Base-by-base conservation (phyloP, 2,329 filamentous ascomycete genomes). In the Botrytis paeoniae region DNA sequence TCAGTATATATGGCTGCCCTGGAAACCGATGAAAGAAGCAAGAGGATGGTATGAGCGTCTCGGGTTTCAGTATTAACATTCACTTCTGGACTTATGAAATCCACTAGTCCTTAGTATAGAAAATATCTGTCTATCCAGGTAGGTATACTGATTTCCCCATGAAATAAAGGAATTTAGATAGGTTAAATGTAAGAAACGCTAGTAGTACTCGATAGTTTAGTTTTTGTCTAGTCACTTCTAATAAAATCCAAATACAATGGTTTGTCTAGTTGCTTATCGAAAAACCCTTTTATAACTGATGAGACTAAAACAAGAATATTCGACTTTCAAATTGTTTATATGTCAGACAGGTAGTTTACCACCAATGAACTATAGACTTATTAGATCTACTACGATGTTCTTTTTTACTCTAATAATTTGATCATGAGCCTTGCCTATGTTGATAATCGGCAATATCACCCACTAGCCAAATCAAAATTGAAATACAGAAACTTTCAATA, bases 121-220 rank as follows among this genome's bases (percentile, higher is more conserved):
- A 16, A 16, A 3, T n/a, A 54, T 3, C 48, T 54, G 6, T 54
- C 48, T 14, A 54, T 54, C 48, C 25, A n/a, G 48, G 25, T 54
- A 16, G 25, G 6, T 14, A n/a, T 54, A 3, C 48, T n/a, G 6
- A 7, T 14, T n/a, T 54, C 25, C 48, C 48, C 5, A n/a, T 29
- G 12, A 54, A 16, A 54, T n/a, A 2, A 54, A 54, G 48, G 25
- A 5, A n/a, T 54, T 0, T 16, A 14, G 25, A 54, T 54, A 54
- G 3, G 0, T 54, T 16, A 10, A n/a, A 54, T 7, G n/a, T n/a
- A 5, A n/a, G 25, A 6, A 16, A n/a, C 5, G 4, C 12, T 16
- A 37, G 57, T 37, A 14, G 3, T 22, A 12, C 8, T 4, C 9
- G 25, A 25, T 48, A 48, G 22, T 48, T 48, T 25, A 12, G 8